Percentiles rank a stretch among this genome's conserved stretches.
Evolutionary conservation across 306 rosid species (phyloP).

Genomic region (Hylodesmum podocarpum): DNA sequence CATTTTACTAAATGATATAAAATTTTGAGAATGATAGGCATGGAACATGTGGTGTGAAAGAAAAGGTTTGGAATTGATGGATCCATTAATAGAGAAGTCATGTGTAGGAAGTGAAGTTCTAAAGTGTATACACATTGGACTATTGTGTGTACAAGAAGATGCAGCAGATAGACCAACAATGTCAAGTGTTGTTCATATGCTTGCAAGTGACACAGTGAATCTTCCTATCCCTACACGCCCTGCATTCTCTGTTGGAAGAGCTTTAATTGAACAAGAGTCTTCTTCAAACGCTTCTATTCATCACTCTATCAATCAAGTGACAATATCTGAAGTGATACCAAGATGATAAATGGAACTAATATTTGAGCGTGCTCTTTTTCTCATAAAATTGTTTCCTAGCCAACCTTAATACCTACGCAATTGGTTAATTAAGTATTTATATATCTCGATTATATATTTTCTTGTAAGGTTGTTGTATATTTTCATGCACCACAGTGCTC

Average conservation of each 20-base stretch:
- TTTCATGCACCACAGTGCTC: too few relatives aligned
- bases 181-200: slow-evolving; percentile 46
- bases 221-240: slow-evolving; percentile 52
- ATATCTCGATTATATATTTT: too few relatives aligned
- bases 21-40: slow-evolving; percentile 38
- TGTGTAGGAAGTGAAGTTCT: slow-evolving; percentile 26
- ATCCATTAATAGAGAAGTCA: slow-evolving; percentile 37
- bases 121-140: slow-evolving; percentile 45
- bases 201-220: slow-evolving; percentile 34
- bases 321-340: slow-evolving; percentile 17
- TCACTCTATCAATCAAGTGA: slow-evolving; percentile 23
- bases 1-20: not conserved
- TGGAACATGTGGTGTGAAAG: slow-evolving; percentile 54
- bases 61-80: slow-evolving; percentile 43
- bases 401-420: too few relatives aligned
- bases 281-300: slow-evolving; percentile 22
- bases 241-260: slow-evolving; percentile 40
- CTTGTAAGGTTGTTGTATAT: too few relatives aligned
- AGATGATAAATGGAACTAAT: slow-evolving; percentile 16
- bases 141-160: slow-evolving; percentile 59
- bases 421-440: too few relatives aligned
- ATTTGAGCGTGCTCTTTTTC: not conserved
- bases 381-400: too few relatives aligned
- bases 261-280: not conserved
- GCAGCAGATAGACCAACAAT: slow-evolving; percentile 55